Conservation (phyloP, 1,139 yeast genomes). For the Kazachstania sp. region DNA sequence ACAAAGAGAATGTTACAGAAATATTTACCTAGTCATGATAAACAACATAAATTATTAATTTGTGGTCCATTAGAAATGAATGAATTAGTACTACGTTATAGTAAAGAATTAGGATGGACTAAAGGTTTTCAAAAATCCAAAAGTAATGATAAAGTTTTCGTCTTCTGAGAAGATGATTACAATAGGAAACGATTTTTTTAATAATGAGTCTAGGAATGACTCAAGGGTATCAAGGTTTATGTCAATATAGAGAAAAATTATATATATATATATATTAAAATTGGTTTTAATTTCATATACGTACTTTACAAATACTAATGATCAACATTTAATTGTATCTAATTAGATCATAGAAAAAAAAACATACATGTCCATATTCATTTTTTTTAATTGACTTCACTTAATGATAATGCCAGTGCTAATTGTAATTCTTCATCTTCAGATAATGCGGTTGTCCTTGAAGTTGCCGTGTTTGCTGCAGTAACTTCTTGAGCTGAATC, state of each 20-base stretch:
- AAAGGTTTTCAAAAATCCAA: slow-evolving; percentile 43
- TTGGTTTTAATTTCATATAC: too few species aligned
- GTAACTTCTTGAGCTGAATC: background rate
- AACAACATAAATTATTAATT: slow-evolving; percentile 44
- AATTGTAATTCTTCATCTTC: slow-evolving; percentile 27
- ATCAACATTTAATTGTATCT: background rate
- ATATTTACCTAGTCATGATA: slow-evolving; percentile 44
- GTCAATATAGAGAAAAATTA: too few species aligned
- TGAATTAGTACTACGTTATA: slow-evolving; percentile 39
- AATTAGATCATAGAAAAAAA: background rate
- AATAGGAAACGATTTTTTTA: background rate
- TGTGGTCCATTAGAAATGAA: slow-evolving; percentile 75
- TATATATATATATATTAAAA: too few species aligned
- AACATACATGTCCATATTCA: background rate
- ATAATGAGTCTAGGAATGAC: background rate
- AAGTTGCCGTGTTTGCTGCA: background rate
- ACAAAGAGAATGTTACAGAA: slow-evolving; percentile 65
- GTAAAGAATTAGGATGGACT: slow-evolving; percentile 57
- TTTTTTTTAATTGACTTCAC: slow-evolving; percentile 22
- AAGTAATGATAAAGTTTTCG: slow-evolving; percentile 57
- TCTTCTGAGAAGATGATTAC: slow-evolving; percentile 38
- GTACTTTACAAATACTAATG: background rate
- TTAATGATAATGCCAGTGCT: slow-evolving; percentile 29
- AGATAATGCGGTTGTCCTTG: background rate
- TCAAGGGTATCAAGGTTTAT: too few species aligned